Evolutionary conservation across 1,139 yeast genomes (phyloP), one percentile per base, ranked within the genome.

Genomic region (Blastobotrys capitulatus): DNA sequence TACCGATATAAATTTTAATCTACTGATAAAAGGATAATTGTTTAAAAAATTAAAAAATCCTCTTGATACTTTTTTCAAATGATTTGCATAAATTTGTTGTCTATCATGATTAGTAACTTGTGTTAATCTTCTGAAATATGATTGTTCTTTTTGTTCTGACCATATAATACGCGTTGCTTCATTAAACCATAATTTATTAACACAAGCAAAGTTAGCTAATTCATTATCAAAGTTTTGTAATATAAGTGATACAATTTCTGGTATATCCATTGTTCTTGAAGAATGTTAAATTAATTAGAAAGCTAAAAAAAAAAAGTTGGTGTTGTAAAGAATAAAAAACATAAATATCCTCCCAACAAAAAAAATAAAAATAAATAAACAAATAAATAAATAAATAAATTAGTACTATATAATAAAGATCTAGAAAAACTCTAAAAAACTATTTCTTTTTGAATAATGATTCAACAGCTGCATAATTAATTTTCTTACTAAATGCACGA

Each of bases 401-500:
- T 13, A n/a, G 9, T 12, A 16, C 18, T 29, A 19, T 15, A 13
- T 16, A 13, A 25, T 6, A 18, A 25, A 13, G 40, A 25, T 6
- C n/a, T n/a, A n/a, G 38, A n/a, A n/a, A n/a, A n/a, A 20, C 8
- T 8, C 10, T 3, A n/a, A 25, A 3, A 25, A 25, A 25, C 15
- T 37, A 18, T 29, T 38, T 12, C 9, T 12, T 49, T 20, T 64
- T 65, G 55, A 86, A 86, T 55, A 88, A 72, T 51, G 76, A 80
- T 52, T 81, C 83, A 51, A 88, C 77, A 2, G 90, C 88, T 46
- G 77, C 82, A 65, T 90, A 90, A 65, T 90, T 90, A 65, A 90
- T 85, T 72, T 90, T 90, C 70, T 82, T 86, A 26, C 96, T 86
- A 57, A 84, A 82, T 65, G 79, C 80, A 55, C 79, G 78, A n/a